Conservation (phyloP, 2,329 filamentous ascomycete genomes). For the Cladosporium sp. region DNA sequence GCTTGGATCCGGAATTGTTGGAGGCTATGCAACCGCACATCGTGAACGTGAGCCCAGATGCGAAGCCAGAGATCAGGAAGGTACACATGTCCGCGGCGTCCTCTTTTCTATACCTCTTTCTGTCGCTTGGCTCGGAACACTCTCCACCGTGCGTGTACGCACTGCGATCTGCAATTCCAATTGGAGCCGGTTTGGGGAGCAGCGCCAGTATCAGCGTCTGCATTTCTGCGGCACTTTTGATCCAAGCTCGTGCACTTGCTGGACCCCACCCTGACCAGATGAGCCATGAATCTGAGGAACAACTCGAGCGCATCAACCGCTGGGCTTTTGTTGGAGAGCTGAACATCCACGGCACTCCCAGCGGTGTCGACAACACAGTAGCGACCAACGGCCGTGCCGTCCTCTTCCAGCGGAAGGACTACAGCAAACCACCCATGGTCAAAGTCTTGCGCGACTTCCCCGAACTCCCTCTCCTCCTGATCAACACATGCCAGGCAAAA, state of each 20-base stretch:
- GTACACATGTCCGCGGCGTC: constrained; percentile 76
- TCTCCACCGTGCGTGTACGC: constrained; percentile 83
- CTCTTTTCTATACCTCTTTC: constrained; percentile 86
- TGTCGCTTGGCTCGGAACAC: constrained; percentile 73
- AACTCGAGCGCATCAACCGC: constrained; percentile 90
- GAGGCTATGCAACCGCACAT: constrained; percentile 76
- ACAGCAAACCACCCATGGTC: constrained; percentile 64
- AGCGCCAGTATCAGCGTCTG: constrained; percentile 94
- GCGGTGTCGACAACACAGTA: constrained; percentile 95
- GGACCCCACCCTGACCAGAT: constrained; percentile 91
- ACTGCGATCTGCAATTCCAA: constrained; percentile 86
- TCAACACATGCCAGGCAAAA: constrained; percentile 82
- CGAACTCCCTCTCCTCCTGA: constrained; percentile 79
- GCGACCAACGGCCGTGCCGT: constrained; percentile 90
- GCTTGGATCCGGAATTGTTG: constrained; percentile 75
- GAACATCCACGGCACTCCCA: constrained; percentile 95
- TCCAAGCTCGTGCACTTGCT: constrained; percentile 76
- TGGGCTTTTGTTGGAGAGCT: constrained; percentile 98
- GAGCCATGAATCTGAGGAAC: constrained; percentile 74
- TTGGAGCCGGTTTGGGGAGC: constrained; percentile 83
- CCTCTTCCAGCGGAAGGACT: constrained; percentile 75
- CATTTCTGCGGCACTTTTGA: constrained; percentile 70
- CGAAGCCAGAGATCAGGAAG: constrained; percentile 67
- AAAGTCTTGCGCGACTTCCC: constrained; percentile 79
- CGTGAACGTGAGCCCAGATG: constrained; percentile 58